Percentiles rank a stretch among this genome's conserved stretches.
Conservation (phyloP, 2,329 filamentous ascomycete species). For the Fusarium nurragi region DNA sequence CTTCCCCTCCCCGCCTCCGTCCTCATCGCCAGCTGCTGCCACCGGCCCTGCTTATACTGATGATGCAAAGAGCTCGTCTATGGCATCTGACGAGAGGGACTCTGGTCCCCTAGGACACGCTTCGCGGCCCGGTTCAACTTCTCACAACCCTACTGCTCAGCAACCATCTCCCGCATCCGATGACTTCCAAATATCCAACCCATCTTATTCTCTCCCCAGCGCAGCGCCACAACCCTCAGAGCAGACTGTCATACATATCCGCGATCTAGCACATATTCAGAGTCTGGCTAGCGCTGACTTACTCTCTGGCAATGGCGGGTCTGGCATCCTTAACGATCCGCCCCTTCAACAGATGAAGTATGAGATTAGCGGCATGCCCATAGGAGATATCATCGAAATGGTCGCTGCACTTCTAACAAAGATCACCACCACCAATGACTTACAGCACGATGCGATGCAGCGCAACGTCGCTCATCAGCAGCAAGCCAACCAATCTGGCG, state of each 20-base stretch:
- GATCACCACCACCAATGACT: constrained; percentile 95
- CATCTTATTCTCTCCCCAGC: constrained; percentile 48
- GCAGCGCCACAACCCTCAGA: constrained; percentile 45
- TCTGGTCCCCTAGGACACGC: constrained; percentile 43
- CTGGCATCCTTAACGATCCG: constrained; percentile 61
- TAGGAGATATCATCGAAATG: constrained; percentile 98
- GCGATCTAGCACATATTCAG: constrained; percentile 90
- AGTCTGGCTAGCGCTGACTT: constrained; percentile 84
- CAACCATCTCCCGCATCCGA: constrained; percentile 52
- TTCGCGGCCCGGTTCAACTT: constrained; percentile 34
- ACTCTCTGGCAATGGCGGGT: constrained; percentile 58
- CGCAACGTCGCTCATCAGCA: constrained; percentile 70
- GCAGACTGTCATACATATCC: constrained; percentile 76
- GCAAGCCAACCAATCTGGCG: constrained; percentile 60
- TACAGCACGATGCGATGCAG: constrained; percentile 91
- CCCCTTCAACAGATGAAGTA: constrained; percentile 72
- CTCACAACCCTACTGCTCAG: constrained; percentile 34
- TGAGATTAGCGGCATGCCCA: constrained; percentile 97
- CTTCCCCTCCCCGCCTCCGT: constrained; percentile 65
- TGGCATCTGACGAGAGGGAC: constrained; percentile 57
- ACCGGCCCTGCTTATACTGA: constrained; percentile 51
- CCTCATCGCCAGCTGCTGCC: constrained; percentile 58
- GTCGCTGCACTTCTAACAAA: constrained; percentile 95
- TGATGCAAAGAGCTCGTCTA: constrained; percentile 57
- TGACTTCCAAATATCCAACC: constrained; percentile 51